Evolutionary conservation across 78 protist species (phyloP).

Genomic region (Cavenderia fasciculata): DNA sequence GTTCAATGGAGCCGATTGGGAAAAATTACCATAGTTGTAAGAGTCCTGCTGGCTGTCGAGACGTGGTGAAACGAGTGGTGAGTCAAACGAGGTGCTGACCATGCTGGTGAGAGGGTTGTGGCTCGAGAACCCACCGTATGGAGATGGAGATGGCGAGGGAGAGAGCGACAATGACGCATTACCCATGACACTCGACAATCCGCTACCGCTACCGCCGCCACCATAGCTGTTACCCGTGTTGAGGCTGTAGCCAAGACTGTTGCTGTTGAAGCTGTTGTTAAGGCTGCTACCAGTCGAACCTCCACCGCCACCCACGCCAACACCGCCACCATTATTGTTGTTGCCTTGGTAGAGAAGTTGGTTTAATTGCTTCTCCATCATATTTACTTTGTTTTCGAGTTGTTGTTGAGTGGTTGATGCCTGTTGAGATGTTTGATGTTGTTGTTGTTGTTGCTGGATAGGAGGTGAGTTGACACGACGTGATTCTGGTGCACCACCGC

Average conservation of each 20-base stretch:
- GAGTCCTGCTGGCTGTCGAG: neutral
- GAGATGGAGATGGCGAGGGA: no score
- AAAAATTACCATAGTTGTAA: neutral
- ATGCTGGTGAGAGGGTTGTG: neutral
- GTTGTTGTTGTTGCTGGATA: neutral
- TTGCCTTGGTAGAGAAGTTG: neutral
- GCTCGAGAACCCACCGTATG: no score
- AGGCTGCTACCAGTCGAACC: neutral
- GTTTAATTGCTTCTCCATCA: no score
- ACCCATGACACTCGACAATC: neutral
- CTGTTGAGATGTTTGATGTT: neutral
- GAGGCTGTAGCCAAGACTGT: neutral
- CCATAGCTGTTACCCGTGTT: neutral
- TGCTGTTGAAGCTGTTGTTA: neutral
- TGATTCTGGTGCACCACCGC: conserved; percentile 1
- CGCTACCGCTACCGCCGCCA: neutral
- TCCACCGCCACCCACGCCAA: no score
- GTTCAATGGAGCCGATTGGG: no score
- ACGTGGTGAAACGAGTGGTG: neutral
- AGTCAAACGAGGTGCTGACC: neutral
- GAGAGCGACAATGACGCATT: neutral
- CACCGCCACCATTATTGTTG: neutral
- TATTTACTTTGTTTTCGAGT: neutral
- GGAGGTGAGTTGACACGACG: conserved; percentile 11
- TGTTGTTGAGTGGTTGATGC: neutral